These are phyloP conservation scores for Allodekkera sacchari DNA, from an alignment of 805 yeast genomes.

Conservation along the genomic window DNA sequence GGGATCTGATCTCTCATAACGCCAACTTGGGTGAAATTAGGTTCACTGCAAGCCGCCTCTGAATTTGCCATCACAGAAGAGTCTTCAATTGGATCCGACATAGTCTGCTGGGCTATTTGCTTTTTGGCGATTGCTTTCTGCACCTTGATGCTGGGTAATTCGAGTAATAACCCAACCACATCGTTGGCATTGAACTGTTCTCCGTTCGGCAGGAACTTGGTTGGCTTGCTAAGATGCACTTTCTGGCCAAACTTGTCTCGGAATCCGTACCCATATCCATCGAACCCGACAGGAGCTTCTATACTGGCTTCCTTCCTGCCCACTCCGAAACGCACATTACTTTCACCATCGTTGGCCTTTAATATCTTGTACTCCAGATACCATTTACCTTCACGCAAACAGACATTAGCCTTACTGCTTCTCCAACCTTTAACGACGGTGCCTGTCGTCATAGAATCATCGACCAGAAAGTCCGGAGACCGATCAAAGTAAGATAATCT, in stretches of 20 bases:
- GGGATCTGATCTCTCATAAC: slow-evolving; percentile 80
- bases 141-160: slow-evolving; percentile 46
- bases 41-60: slow-evolving; percentile 1
- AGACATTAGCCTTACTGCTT: slow-evolving; percentile 63
- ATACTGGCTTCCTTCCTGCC: slow-evolving; percentile 79
- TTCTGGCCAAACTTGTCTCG: slow-evolving; percentile 72
- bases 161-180: slow-evolving; percentile 67
- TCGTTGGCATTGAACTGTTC: slow-evolving; percentile 66
- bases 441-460: slow-evolving; percentile 32
- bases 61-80: no score
- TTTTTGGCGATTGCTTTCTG: slow-evolving; percentile 35
- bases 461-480: slow-evolving; percentile 45
- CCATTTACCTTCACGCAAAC: slow-evolving; percentile 69
- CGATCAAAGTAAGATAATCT: slow-evolving; percentile 62
- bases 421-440: slow-evolving; percentile 73
- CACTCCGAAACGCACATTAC: slow-evolving; percentile 71
- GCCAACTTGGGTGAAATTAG: slow-evolving; percentile 24
- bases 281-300: slow-evolving; percentile 95
- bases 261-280: slow-evolving; percentile 87
- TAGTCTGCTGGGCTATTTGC: slow-evolving; percentile 25
- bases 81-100: slow-evolving; percentile 12
- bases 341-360: slow-evolving; percentile 18
- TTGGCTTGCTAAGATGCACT: slow-evolving; percentile 67
- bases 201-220: slow-evolving; percentile 37
- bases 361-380: slow-evolving; percentile 68